phyloP scores from a whole-genome alignment of 768 basidiomycete species.

The Tricholoma flavovirens region DNA sequence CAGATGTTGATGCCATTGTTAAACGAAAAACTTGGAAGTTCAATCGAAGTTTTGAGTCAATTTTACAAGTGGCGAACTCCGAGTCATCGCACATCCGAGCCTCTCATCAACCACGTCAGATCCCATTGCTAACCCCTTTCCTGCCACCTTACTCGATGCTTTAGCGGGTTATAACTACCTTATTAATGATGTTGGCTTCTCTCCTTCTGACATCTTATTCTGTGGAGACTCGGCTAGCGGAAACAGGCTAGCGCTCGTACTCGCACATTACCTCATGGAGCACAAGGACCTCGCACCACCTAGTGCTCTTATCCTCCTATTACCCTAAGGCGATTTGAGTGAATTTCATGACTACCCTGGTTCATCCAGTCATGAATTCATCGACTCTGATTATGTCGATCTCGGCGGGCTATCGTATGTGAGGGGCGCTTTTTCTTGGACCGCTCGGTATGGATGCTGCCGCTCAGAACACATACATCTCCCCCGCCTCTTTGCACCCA shows the following conservation, averaged over 20 bases:
- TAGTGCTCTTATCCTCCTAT: constrained; percentile 45
- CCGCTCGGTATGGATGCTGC: constrained; percentile 41
- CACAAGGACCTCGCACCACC: constrained; percentile 35
- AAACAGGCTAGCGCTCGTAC: constrained; percentile 61
- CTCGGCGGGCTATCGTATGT: constrained; percentile 20
- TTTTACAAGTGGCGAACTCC: too few relatives aligned
- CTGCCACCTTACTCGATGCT: constrained; percentile 68
- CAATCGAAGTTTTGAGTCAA: not conserved
- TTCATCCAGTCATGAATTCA: constrained; percentile 31
- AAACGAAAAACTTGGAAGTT: too few relatives aligned
- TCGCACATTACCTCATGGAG: constrained; percentile 56
- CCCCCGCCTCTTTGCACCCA: constrained; percentile 45
- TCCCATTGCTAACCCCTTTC: constrained; percentile 53
- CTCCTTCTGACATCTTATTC: constrained; percentile 55
- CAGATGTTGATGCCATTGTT: constrained; percentile 10
- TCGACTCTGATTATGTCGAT: constrained; percentile 33
- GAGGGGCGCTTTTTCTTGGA: constrained; percentile 39
- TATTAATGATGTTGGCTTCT: constrained; percentile 48
- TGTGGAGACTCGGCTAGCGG: constrained; percentile 79
- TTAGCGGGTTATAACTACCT: constrained; percentile 72
- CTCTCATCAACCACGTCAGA: constrained; percentile 44
- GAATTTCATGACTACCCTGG: constrained; percentile 33
- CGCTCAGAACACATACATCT: constrained; percentile 48
- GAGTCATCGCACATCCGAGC: constrained; percentile 74
- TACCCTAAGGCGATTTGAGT: constrained; percentile 50